A percentile compares a stretch with the other conserved stretches of the same genome.
These are phyloP conservation scores for Pythium grandisporangium DNA, from an alignment of 352 stramenopile genomes.

Conservation along the genomic window DNA sequence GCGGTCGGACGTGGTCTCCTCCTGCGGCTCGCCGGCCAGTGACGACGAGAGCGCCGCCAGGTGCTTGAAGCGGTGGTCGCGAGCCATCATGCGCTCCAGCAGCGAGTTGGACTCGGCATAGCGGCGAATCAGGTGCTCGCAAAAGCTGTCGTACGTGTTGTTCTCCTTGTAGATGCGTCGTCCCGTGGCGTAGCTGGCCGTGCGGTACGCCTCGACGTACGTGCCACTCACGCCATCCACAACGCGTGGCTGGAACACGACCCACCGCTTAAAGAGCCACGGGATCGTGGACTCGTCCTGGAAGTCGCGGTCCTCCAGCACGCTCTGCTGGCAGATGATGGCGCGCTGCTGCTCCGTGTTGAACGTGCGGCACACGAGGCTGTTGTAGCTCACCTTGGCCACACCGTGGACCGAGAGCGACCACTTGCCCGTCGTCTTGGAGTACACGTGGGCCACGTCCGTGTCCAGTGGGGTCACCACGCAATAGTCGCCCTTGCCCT, in stretches of 20 bases:
- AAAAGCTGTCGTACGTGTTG: conserved; percentile 87
- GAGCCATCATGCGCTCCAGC: conserved; percentile 78
- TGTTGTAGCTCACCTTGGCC: conserved; percentile 83
- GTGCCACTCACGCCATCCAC: conserved; percentile 69
- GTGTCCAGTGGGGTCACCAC: conserved; percentile 62
- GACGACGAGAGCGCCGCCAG: conserved; percentile 16
- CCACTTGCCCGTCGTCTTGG: conserved; percentile 81
- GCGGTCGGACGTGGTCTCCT: conserved; percentile 65
- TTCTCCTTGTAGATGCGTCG: conserved; percentile 84
- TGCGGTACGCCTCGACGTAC: conserved; percentile 76
- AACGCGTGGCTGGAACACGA: conserved; percentile 68
- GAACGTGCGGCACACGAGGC: conserved; percentile 53
- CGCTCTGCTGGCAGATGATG: conserved; percentile 81
- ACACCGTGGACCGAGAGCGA: conserved; percentile 76
- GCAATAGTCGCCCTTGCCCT: conserved; percentile 74
- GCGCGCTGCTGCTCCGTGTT: conserved; percentile 41
- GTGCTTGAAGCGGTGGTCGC: conserved; percentile 62
- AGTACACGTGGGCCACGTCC: conserved; percentile 78
- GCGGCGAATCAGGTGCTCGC: conserved; percentile 78
- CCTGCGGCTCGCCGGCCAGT: conserved; percentile 24
- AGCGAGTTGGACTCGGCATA: conserved; percentile 81
- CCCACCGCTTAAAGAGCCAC: conserved; percentile 85
- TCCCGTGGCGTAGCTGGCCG: conserved; percentile 74
- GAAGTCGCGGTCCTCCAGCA: conserved; percentile 78
- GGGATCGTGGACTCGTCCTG: conserved; percentile 68